phyloP scores from a whole-genome alignment of 306 rosid species.

The Cicer yamashitae region DNA sequence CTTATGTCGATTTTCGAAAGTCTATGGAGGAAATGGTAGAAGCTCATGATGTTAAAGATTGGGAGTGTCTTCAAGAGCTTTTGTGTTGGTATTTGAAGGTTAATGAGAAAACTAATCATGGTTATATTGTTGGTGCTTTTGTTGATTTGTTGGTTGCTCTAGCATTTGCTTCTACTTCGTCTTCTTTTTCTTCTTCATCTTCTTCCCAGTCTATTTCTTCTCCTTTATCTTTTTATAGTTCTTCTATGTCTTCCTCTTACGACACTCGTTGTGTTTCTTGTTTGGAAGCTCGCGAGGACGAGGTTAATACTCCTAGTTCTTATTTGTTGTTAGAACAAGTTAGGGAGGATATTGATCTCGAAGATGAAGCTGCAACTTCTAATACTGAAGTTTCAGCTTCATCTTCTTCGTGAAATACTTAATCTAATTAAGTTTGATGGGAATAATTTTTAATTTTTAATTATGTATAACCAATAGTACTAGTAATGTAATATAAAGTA shows the following conservation, averaged over 20 bases:
- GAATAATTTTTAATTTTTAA: slow-evolving; percentile 5
- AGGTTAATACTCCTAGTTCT: slow-evolving; percentile 44
- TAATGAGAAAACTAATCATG: slow-evolving; percentile 68
- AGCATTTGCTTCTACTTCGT: slow-evolving; percentile 33
- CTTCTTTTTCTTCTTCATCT: background rate
- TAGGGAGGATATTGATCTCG: slow-evolving; percentile 45
- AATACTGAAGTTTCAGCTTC: background rate
- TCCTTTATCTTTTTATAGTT: slow-evolving; percentile 60
- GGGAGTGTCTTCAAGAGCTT: slow-evolving; percentile 78
- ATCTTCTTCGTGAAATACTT: background rate
- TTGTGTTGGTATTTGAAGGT: slow-evolving; percentile 76
- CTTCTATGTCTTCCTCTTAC: slow-evolving; percentile 57
- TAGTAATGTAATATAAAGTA: slow-evolving; percentile 29
- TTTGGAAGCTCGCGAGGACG: slow-evolving; percentile 50
- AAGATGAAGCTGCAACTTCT: slow-evolving; percentile 10
- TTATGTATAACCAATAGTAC: slow-evolving; percentile 19
- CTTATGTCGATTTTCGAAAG: slow-evolving; percentile 69
- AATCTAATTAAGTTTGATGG: slow-evolving; percentile 5
- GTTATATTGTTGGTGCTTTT: slow-evolving; percentile 75
- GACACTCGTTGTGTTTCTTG: slow-evolving; percentile 58
- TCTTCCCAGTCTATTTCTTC: slow-evolving; percentile 52
- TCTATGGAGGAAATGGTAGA: slow-evolving; percentile 97
- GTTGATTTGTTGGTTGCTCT: slow-evolving; percentile 73
- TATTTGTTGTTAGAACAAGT: slow-evolving; percentile 59
- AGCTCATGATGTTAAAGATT: slow-evolving; percentile 69